Evolutionary conservation across 75 land plant species (phyloP).

Genomic region (Sequoiadendron giganteum): DNA sequence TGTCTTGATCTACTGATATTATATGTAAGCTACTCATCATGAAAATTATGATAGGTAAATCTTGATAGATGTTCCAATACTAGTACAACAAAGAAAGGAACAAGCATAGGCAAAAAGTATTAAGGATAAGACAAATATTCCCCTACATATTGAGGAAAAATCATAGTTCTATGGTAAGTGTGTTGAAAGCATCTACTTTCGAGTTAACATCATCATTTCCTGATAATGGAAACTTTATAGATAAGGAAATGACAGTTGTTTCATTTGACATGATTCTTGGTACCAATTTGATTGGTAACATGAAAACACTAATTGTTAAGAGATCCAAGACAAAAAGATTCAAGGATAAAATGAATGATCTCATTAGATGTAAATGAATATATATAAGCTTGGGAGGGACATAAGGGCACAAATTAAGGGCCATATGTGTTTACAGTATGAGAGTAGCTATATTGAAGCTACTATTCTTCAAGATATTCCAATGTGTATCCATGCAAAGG

Average conservation of each 20-base stretch:
- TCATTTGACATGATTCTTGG: constrained; percentile 91
- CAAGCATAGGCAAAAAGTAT: no score
- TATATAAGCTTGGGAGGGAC: constrained; percentile 59
- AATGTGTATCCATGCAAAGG: constrained; percentile 75
- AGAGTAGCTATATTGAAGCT: constrained; percentile 64
- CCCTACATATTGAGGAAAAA: no score
- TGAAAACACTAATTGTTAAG: constrained; percentile 86
- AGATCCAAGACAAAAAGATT: constrained; percentile 85
- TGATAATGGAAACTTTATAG: no score
- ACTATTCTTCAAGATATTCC: constrained; percentile 69
- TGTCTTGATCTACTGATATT: no score
- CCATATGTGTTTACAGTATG: constrained; percentile 76
- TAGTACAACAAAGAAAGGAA: no score
- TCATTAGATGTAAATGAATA: constrained; percentile 78
- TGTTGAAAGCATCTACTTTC: no score
- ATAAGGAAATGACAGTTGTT: constrained; percentile 81
- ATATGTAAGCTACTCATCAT: no score
- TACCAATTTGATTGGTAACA: constrained; percentile 86
- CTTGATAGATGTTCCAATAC: no score
- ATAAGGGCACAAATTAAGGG: constrained; percentile 67
- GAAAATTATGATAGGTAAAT: no score
- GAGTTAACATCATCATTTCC: no score
- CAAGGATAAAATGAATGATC: constrained; percentile 74
- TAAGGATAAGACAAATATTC: no score
- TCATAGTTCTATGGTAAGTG: no score